These are phyloP conservation scores for Aspergillus nanangensis DNA, from an alignment of 495 filamentous ascomycete species.

Conservation along the genomic window DNA sequence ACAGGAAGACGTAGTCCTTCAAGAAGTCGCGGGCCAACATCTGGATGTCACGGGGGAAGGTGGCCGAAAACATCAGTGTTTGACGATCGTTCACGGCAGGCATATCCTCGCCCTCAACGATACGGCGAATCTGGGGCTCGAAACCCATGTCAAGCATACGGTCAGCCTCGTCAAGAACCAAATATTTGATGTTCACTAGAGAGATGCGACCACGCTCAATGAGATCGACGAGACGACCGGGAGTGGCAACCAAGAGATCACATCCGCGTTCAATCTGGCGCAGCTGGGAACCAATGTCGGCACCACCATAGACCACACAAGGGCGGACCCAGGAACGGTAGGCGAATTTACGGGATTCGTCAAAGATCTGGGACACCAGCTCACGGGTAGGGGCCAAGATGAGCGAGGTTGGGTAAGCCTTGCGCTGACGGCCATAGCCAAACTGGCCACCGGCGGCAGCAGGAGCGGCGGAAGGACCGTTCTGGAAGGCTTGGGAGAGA, in stretches of 20 bases:
- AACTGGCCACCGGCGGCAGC: constrained; percentile 52
- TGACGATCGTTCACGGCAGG: constrained; percentile 78
- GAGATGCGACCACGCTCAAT: constrained; percentile 99
- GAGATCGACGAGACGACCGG: constrained; percentile 93
- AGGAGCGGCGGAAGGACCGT: constrained; percentile 70
- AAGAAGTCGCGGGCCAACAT: constrained; percentile 98
- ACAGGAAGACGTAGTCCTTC: constrained; percentile 97
- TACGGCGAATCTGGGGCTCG: constrained; percentile 97
- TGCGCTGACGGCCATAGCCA: constrained; percentile 80
- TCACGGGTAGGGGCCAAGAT: constrained; percentile 97
- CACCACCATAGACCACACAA: constrained; percentile 98
- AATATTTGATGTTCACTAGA: constrained; percentile 93
- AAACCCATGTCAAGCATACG: constrained; percentile 99
- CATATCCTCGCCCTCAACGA: constrained; percentile 98
- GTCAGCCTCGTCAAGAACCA: constrained; percentile 98
- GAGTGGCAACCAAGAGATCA: constrained; percentile 94
- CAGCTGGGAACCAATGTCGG: constrained; percentile 94
- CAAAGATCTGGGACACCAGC: constrained; percentile 96
- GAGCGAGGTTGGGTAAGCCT: constrained; percentile 92
- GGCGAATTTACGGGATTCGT: constrained; percentile 95
- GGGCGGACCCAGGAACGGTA: constrained; percentile 99
- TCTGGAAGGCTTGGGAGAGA: constrained; percentile 88
- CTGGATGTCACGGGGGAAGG: constrained; percentile 97
- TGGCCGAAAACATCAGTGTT: constrained; percentile 99
- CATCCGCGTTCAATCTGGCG: constrained; percentile 97